Percentiles rank a stretch among this genome's conserved stretches.
Evolutionary conservation across 441 rosid species (phyloP).

Genomic region (Viola pubescens): DNA sequence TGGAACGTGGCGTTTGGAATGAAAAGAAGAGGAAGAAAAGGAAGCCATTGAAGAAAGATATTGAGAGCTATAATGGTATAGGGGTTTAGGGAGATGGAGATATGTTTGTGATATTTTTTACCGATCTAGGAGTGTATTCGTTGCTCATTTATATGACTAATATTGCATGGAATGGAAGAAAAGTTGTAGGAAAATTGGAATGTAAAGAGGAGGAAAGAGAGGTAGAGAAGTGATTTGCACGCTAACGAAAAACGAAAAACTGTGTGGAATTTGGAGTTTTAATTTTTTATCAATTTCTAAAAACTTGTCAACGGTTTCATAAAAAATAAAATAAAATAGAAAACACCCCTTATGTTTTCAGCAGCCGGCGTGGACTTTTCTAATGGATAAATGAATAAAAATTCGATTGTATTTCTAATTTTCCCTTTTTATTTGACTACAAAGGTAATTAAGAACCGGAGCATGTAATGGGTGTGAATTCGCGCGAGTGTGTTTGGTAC

Average conservation of each 20-base stretch:
- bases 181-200: conserved; percentile 16
- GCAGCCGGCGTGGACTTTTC: conserved; percentile 35
- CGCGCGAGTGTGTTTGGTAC: too few relatives aligned
- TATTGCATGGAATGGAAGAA: neutral
- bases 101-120: neutral
- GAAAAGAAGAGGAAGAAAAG: conserved; percentile 9
- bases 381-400: neutral
- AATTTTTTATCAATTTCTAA: conserved; percentile 4
- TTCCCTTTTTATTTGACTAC: neutral
- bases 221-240: conserved; percentile 37
- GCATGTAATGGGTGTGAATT: too few relatives aligned
- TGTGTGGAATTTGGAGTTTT: conserved; percentile 15
- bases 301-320: conserved; percentile 29
- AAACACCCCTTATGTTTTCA: conserved; percentile 2
- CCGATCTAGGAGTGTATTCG: neutral
- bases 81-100: neutral
- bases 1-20: neutral
- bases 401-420: too few relatives aligned
- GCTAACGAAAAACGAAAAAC: conserved; percentile 35
- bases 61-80: neutral
- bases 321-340: conserved; percentile 8
- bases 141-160: conserved; percentile 12
- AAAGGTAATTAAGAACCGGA: too few relatives aligned
- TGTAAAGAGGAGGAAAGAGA: conserved; percentile 21
- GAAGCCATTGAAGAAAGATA: conserved; percentile 12